These are phyloP conservation scores for Naumovozyma dairenensis DNA, from an alignment of 805 yeast species.

Conservation along the genomic window DNA sequence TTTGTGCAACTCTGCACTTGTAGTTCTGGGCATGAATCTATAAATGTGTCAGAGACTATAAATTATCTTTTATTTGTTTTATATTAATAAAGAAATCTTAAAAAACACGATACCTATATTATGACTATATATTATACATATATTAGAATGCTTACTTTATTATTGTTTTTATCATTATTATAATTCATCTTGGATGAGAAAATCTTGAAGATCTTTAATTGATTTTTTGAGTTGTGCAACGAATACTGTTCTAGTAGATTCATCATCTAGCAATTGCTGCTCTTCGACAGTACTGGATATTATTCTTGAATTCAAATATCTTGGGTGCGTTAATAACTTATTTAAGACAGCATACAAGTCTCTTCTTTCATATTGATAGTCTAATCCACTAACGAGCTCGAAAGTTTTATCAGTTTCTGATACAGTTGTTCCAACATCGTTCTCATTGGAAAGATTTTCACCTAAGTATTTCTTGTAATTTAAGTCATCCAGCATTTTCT, in stretches of 20 bases:
- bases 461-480: conserved; percentile 41
- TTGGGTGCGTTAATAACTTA: conserved; percentile 77
- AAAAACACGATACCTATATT: too few relatives aligned
- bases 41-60: too few relatives aligned
- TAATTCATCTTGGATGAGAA: conserved; percentile 25
- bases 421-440: conserved; percentile 7
- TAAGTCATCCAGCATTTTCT: conserved; percentile 44
- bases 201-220: conserved; percentile 43
- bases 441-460: conserved; percentile 7
- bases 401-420: conserved; percentile 14
- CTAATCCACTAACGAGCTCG: conserved; percentile 48
- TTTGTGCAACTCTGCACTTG: too few relatives aligned
- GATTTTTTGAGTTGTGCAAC: conserved; percentile 40
- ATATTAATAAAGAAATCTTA: too few relatives aligned
- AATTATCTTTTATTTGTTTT: too few relatives aligned
- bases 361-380: conserved; percentile 46
- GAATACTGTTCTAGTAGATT: conserved; percentile 33
- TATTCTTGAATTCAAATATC: conserved; percentile 62
- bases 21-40: too few relatives aligned
- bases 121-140: too few relatives aligned
- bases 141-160: too few relatives aligned
- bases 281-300: conserved; percentile 57
- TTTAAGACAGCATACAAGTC: conserved; percentile 52
- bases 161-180: too few relatives aligned
- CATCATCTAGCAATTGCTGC: conserved; percentile 44